Evolutionary conservation across 169 alveolate genomes (phyloP).

Genomic region (Eimeria praecox): DNA sequence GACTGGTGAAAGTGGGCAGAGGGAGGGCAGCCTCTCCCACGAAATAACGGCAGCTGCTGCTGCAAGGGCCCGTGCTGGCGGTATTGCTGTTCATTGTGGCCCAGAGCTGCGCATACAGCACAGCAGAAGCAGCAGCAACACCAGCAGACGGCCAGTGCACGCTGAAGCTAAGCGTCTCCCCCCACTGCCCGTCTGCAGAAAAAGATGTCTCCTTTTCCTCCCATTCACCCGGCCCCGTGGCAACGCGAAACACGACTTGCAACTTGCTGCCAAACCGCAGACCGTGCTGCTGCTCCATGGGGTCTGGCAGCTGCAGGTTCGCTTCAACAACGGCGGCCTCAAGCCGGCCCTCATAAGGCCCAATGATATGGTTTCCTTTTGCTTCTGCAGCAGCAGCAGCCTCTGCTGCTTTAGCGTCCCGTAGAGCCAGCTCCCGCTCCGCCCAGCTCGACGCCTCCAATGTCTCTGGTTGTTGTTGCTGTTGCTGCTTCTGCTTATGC

Average conservation of each 20-base stretch:
- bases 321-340: constrained; percentile 47
- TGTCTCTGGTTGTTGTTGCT: not conserved
- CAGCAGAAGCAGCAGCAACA: constrained; percentile 62
- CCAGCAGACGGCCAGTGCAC: constrained; percentile 75
- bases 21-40: constrained; percentile 64
- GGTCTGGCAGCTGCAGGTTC: constrained; percentile 48
- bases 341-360: constrained; percentile 33
- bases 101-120: constrained; percentile 64
- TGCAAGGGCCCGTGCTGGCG: not conserved
- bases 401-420: constrained; percentile 33
- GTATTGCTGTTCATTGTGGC: constrained; percentile 22
- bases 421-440: constrained; percentile 61
- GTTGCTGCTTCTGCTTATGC: not conserved
- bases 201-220: constrained; percentile 56
- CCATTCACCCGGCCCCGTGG: constrained; percentile 71
- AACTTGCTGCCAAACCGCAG: constrained; percentile 58
- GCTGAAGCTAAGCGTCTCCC: constrained; percentile 35
- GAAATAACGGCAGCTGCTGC: constrained; percentile 41
- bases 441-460: constrained; percentile 7
- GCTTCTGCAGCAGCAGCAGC: constrained; percentile 38
- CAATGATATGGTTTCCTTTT: not conserved
- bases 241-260: constrained; percentile 65
- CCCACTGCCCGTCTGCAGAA: constrained; percentile 50
- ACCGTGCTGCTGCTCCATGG: not conserved
- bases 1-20: constrained; percentile 55